Percentiles rank a stretch among this genome's conserved stretches.
Conservation (phyloP, 148 eudicot genomes). For the Rhododendron kiyosumense region DNA sequence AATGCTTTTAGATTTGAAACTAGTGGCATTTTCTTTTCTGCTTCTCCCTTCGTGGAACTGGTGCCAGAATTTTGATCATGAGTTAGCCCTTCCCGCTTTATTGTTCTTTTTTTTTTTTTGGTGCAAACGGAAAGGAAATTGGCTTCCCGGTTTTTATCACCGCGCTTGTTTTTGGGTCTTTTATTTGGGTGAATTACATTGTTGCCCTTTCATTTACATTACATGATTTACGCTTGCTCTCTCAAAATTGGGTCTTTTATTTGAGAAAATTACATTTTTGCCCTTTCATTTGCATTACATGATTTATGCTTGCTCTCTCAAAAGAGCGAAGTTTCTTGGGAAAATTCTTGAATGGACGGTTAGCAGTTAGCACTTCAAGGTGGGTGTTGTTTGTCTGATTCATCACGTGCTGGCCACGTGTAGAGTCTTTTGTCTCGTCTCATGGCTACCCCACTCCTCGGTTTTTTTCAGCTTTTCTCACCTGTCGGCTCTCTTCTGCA, state of each 20-base stretch:
- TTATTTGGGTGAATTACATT: neutral
- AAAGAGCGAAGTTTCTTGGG: neutral
- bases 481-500: neutral
- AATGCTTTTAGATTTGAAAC: neutral
- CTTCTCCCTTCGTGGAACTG: neutral
- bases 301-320: neutral
- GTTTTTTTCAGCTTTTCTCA: neutral
- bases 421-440: neutral
- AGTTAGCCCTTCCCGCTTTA: neutral
- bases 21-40: neutral
- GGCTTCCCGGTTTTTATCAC: no score
- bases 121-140: no score
- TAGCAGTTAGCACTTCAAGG: neutral
- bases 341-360: neutral
- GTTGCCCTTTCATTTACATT: neutral
- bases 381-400: neutral
- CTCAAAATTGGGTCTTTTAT: neutral
- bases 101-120: no score
- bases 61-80: neutral
- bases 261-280: neutral
- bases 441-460: neutral
- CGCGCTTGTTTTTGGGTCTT: neutral
- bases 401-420: conserved; percentile 5
- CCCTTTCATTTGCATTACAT: neutral
- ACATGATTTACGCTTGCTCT: neutral